phyloP scores from a whole-genome alignment of 164 flowering plant genomes.

The Nelumbo lutea region DNA sequence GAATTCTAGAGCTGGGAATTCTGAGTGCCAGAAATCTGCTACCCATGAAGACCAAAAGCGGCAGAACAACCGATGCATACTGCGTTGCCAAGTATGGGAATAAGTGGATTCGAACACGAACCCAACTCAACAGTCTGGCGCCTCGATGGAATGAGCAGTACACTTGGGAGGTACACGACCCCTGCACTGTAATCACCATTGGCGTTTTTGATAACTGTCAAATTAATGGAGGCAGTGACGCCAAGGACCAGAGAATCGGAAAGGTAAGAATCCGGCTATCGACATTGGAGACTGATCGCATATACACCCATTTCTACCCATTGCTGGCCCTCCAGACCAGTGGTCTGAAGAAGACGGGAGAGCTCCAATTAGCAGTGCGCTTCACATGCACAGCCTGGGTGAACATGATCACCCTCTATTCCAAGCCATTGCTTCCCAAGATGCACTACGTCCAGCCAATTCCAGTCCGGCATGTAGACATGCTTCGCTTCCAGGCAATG shows the following conservation, averaged over 20 bases:
- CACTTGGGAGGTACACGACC: slow-evolving; percentile 84
- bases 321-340: slow-evolving; percentile 43
- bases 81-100: slow-evolving; percentile 85
- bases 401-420: slow-evolving; percentile 68
- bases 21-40: slow-evolving; percentile 52
- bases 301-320: slow-evolving; percentile 70
- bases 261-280: slow-evolving; percentile 78
- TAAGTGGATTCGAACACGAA: slow-evolving; percentile 87
- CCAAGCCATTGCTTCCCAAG: slow-evolving; percentile 71
- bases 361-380: slow-evolving; percentile 66
- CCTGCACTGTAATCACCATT: slow-evolving; percentile 81
- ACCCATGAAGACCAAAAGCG: slow-evolving; percentile 55
- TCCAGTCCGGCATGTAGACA: slow-evolving; percentile 44
- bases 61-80: slow-evolving; percentile 63
- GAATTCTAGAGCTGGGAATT: slow-evolving; percentile 74
- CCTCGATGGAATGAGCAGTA: slow-evolving; percentile 91
- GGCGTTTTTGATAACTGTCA: slow-evolving; percentile 78
- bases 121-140: slow-evolving; percentile 47
- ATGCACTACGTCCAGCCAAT: slow-evolving; percentile 81
- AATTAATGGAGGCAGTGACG: slow-evolving; percentile 34
- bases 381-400: slow-evolving; percentile 77
- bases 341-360: slow-evolving; percentile 70
- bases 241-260: slow-evolving; percentile 63
- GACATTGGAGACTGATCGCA: slow-evolving; percentile 56
- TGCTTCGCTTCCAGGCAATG: slow-evolving; percentile 66